Evolutionary conservation across 495 filamentous ascomycete species (phyloP).

Genomic region (Xylaria sp.): DNA sequence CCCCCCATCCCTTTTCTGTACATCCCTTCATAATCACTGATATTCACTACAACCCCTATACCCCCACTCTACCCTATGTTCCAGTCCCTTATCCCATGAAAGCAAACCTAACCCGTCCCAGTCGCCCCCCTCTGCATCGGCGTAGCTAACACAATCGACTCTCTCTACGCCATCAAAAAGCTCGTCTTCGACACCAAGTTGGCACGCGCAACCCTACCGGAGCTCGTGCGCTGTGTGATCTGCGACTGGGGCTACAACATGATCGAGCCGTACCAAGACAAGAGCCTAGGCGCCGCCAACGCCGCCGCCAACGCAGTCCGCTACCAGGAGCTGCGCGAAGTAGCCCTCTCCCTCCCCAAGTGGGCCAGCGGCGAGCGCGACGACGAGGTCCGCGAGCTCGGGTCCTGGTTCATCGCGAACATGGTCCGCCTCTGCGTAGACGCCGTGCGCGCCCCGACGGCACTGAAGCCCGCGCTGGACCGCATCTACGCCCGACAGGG

Average conservation of each 20-base stretch:
- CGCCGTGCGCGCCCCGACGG: slow-evolving; percentile 1
- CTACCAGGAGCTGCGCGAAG: slow-evolving; percentile 27
- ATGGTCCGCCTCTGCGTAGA: slow-evolving; percentile 16
- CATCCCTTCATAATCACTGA: no score
- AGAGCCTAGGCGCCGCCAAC: slow-evolving; percentile 29
- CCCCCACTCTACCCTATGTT: not conserved
- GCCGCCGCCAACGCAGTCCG: slow-evolving; percentile 26
- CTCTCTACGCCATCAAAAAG: slow-evolving; percentile 27
- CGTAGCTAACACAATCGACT: slow-evolving; percentile 26
- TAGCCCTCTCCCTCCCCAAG: slow-evolving; percentile 21
- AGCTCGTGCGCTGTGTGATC: slow-evolving; percentile 26
- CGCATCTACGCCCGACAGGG: slow-evolving; percentile 18
- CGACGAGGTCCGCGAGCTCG: slow-evolving; percentile 11
- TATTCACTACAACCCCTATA: not conserved
- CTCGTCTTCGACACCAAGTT: slow-evolving; percentile 13
- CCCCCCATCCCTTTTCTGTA: not conserved
- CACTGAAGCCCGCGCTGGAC: slow-evolving; percentile 2
- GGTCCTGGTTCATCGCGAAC: slow-evolving; percentile 9
- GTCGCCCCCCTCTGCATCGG: slow-evolving; percentile 23
- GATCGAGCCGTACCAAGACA: slow-evolving; percentile 34
- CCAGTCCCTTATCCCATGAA: not conserved
- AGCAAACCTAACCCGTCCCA: not conserved
- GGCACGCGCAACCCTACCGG: slow-evolving; percentile 17
- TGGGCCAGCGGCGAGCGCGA: slow-evolving; percentile 19
- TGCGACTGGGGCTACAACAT: slow-evolving; percentile 34